Percentiles rank a stretch among this genome's conserved stretches.
Evolutionary conservation across 2,329 filamentous ascomycete genomes (phyloP).

Genomic region (Hypomyces perniciosus): DNA sequence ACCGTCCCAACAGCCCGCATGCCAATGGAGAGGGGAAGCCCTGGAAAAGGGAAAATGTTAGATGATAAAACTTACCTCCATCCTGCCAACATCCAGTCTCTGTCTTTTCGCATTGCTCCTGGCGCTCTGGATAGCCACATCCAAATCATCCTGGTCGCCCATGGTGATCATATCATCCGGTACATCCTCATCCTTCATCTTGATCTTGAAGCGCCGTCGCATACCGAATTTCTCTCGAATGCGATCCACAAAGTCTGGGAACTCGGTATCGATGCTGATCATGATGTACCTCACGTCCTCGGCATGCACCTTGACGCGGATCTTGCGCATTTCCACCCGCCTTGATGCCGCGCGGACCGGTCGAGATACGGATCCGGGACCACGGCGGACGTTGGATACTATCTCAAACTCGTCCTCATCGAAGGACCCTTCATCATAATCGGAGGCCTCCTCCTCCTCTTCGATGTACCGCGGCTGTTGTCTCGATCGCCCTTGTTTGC

Average conservation of each 20-base stretch:
- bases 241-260: conserved; percentile 68
- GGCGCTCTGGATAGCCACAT: conserved; percentile 71
- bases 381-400: conserved; percentile 50
- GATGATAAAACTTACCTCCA: conserved; percentile 66
- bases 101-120: conserved; percentile 66
- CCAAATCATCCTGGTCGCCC: conserved; percentile 92
- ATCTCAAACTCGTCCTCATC: conserved; percentile 80
- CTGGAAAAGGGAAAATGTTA: conserved; percentile 2
- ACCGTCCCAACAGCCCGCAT: not conserved
- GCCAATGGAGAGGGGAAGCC: not conserved
- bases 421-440: conserved; percentile 63
- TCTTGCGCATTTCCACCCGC: conserved; percentile 63
- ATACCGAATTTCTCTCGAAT: conserved; percentile 85
- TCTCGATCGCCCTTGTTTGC: conserved; percentile 29
- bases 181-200: conserved; percentile 74
- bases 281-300: conserved; percentile 92
- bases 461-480: conserved; percentile 61
- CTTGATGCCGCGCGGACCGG: conserved; percentile 51
- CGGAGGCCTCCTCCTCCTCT: conserved; percentile 74
- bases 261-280: conserved; percentile 66
- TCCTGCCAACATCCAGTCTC: conserved; percentile 77
- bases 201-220: conserved; percentile 75
- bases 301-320: conserved; percentile 87
- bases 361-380: conserved; percentile 40
- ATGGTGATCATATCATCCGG: conserved; percentile 90